Evolutionary conservation across 257 asterid species (phyloP), one percentile per base, ranked within the genome.

Genomic region (Nemophila menziesii): DNA sequence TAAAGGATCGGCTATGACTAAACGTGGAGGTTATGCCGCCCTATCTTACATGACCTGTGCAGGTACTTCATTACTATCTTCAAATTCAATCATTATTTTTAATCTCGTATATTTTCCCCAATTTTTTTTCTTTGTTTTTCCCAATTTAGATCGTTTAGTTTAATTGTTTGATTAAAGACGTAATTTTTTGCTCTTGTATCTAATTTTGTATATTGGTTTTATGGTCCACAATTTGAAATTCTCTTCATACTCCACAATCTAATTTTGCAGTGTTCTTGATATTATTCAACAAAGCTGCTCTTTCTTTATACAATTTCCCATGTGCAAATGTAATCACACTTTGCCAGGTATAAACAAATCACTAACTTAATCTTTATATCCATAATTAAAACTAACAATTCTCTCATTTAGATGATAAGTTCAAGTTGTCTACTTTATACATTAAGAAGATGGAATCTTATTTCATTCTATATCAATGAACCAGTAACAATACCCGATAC

Each of bases 241-340:
- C 9, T 24, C 9, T 4, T 4, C 4, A 24, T 9, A 24, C 9
- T 9, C 33, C 33, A 24, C 33, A 4, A 24, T 24, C 9, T 24
- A 24, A 18, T 60, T 67, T 64, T 74, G 84, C 86, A 82, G 97
- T 86, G 70, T 70, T 82, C 47, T 69, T 86, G 74, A 82, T 82
- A 51, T 41, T 86, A 72, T 86, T 86, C 92, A 86, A 86, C 60
- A 86, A 86, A 57, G 97, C 97, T 23, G 94, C 97, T 56, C 97
- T 86, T 70, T 86, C 97, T 53, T 79, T 86, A 16, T 86, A 77
- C 56, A 69, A 59, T 64, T 86, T 86, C 63, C 97, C 97, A 14
- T 79, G 81, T 63, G 94, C 87, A 44, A 79, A 79, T 57, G 93
- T 86, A 57, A 86, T 82, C 67, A 86, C 96, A 46, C 84, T 86